Conservation (phyloP, 352 stramenopile species). For the Globisporangium nodosum region DNA sequence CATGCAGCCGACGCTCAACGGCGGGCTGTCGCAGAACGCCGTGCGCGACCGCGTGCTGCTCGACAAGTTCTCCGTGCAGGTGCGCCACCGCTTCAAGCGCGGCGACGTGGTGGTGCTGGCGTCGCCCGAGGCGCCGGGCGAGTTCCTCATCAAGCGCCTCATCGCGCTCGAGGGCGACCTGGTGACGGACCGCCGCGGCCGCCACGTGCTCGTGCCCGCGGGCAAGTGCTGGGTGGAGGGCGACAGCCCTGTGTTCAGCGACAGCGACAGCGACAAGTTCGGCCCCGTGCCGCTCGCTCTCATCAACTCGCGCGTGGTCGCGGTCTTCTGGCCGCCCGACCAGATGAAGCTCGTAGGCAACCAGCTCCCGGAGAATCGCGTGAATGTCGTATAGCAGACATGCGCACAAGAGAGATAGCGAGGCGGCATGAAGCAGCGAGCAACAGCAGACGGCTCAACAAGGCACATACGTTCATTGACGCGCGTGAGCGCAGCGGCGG, state of each 20-base stretch:
- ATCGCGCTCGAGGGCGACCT: conserved; percentile 73
- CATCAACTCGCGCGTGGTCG: conserved; percentile 71
- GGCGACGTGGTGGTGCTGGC: conserved; percentile 80
- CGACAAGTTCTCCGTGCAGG: conserved; percentile 82
- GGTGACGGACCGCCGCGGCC: conserved; percentile 41
- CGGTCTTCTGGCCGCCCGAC: conserved; percentile 70
- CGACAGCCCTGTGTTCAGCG: conserved; percentile 68
- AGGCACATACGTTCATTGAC: background rate
- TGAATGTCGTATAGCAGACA: conserved; percentile 32
- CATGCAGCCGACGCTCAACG: conserved; percentile 82
- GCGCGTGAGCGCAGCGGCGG: background rate
- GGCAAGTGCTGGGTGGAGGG: conserved; percentile 86
- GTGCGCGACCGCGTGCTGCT: conserved; percentile 79
- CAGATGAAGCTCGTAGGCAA: conserved; percentile 55
- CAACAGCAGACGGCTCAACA: background rate
- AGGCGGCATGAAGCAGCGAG: background rate
- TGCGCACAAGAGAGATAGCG: too few relatives aligned
- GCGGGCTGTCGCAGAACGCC: conserved; percentile 51
- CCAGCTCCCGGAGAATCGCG: conserved; percentile 47
- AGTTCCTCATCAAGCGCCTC: conserved; percentile 77
- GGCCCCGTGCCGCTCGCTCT: conserved; percentile 74
- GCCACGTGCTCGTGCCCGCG: conserved; percentile 37
- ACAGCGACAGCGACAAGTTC: conserved; percentile 69
- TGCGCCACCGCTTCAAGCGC: conserved; percentile 51
- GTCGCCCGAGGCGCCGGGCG: conserved; percentile 44